Base-by-base conservation (phyloP, 495 filamentous ascomycete genomes). In the Xylaria nigripes region DNA sequence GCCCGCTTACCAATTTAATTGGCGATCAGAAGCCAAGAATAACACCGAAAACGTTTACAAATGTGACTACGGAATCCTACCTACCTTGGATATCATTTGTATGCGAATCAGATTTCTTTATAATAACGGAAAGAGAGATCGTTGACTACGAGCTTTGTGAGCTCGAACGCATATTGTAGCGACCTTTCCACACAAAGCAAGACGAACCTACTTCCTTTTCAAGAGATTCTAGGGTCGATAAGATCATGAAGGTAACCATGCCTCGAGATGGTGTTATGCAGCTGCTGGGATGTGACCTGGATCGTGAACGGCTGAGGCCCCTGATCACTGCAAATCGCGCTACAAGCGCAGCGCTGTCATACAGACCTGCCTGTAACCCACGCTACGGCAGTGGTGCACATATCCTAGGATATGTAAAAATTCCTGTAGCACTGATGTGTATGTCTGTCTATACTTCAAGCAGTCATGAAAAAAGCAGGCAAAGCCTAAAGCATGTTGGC, bases 121-220 rank as follows among this genome's bases (percentile, higher is more conserved):
- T n/a, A n/a, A n/a, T n/a, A n/a, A 48, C 50, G 21, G 57, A 53
- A 56, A 40, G 57, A 29, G 4, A 29, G 25, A 29, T 4, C 25
- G 25, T 29, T 29, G 25, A 29, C 25, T 29, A 9, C 9, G 25
- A 9, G 4, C 4, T 29, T 3, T 29, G 25, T 29, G 3, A 29
- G 25, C 25, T 29, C 25, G 3, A 9, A 9, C 3, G 25, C 25
- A 29, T n/a, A n/a, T 29, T 29, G 25, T 29, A 36, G 29, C 16
- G 30, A 30, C 29, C n/a, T n/a, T n/a, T n/a, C n/a, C n/a, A n/a
- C n/a, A n/a, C n/a, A n/a, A n/a, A n/a, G n/a, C n/a, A n/a, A 48
- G 30, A n/a, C 19, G 46, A 36, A 38, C 45, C 27, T 12, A n/a
- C n/a, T n/a, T n/a, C n/a, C n/a, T n/a, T n/a, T n/a, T n/a, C n/a